These are phyloP conservation scores for Xylaria bambusicola DNA, from an alignment of 495 filamentous ascomycete species.

Conservation along the genomic window DNA sequence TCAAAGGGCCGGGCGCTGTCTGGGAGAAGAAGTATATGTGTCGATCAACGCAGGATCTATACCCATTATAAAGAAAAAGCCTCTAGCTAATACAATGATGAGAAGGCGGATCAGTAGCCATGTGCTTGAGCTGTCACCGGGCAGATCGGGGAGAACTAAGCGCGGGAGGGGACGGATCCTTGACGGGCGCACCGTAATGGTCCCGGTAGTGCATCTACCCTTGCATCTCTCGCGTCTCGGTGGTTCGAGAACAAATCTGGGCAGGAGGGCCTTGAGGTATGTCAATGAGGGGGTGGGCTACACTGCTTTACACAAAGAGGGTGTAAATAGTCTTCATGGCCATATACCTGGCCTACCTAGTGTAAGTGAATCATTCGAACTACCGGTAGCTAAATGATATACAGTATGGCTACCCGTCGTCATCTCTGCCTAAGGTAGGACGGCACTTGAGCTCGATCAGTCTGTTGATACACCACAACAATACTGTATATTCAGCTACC, in stretches of 20 bases:
- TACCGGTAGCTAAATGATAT: no score
- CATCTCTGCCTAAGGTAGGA: no score
- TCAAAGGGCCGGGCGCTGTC: neutral
- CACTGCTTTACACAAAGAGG: neutral
- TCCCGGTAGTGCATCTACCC: neutral
- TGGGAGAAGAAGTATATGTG: neutral
- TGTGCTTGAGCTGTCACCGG: neutral
- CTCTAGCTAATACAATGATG: no score
- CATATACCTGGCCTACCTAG: no score
- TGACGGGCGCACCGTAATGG: neutral
- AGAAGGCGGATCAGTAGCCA: neutral
- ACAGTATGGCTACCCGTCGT: no score
- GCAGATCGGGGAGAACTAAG: neutral
- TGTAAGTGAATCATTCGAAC: no score
- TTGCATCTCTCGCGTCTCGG: neutral
- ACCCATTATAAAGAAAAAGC: no score
- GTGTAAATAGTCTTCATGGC: no score
- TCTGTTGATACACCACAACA: no score
- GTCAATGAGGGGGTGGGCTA: neutral
- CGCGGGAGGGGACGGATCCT: slow-evolving; percentile 6
- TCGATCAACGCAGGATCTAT: slow-evolving; percentile 14
- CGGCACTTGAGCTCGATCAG: slow-evolving; percentile 1
- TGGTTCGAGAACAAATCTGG: neutral
- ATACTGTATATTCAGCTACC: no score
- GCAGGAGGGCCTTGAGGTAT: neutral